Percentiles rank a stretch among this genome's conserved stretches.
phyloP scores from a whole-genome alignment of 2,329 filamentous ascomycete species.

The Neodidymelliopsis sp. region DNA sequence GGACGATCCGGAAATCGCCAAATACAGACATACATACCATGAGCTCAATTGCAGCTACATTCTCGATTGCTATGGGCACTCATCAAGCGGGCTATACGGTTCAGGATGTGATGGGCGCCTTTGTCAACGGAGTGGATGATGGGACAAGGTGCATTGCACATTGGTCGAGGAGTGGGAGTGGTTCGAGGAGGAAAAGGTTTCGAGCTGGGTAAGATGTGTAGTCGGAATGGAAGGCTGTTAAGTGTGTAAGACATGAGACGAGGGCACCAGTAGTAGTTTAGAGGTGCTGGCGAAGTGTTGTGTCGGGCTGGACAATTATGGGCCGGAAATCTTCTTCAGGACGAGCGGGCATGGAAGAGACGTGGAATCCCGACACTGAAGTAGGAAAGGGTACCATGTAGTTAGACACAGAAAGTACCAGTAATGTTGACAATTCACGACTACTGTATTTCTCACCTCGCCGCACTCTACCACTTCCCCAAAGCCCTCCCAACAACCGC shows the following conservation, averaged over 20 bases:
- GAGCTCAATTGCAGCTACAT: neutral
- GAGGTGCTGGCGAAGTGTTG: too few relatives aligned
- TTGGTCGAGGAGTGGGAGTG: constrained; percentile 1
- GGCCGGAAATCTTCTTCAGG: too few relatives aligned
- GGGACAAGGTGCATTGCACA: neutral
- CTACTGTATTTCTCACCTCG: neutral
- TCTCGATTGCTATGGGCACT: constrained; percentile 9
- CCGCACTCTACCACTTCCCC: constrained; percentile 28
- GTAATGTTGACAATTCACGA: too few relatives aligned
- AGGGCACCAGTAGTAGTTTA: too few relatives aligned
- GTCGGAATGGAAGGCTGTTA: too few relatives aligned
- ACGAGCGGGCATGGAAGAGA: too few relatives aligned
- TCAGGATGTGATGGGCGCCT: constrained; percentile 9
- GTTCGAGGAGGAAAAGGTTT: neutral
- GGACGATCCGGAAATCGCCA: neutral
- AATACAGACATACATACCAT: neutral
- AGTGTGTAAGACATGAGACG: too few relatives aligned
- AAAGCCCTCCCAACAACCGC: constrained; percentile 56
- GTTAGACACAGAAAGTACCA: too few relatives aligned
- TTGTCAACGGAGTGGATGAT: constrained; percentile 6
- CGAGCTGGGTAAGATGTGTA: neutral
- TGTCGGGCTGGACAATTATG: too few relatives aligned
- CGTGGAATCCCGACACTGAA: too few relatives aligned
- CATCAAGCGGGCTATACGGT: neutral
- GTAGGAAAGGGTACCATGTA: too few relatives aligned